Evolutionary conservation across 345 rosid species (phyloP).

Genomic region (Populus euphratica): DNA sequence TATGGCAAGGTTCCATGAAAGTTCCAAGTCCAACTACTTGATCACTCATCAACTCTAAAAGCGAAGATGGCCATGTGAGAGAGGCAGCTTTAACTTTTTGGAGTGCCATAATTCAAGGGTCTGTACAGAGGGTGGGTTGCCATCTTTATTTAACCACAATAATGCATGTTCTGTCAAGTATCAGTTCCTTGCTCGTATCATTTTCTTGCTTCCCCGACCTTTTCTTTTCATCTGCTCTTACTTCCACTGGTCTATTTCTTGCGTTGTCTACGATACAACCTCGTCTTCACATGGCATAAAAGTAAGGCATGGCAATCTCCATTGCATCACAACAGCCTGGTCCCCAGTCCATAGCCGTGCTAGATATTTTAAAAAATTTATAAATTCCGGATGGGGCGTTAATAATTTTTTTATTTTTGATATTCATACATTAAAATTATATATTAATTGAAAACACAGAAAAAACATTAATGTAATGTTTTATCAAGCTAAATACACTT

Average conservation of each 20-base stretch:
- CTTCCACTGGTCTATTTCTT: conserved; percentile 23
- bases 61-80: conserved; percentile 42
- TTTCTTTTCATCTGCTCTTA: background rate
- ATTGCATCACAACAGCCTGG: background rate
- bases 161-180: conserved; percentile 37
- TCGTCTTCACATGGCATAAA: conserved; percentile 26
- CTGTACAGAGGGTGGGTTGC: conserved; percentile 21
- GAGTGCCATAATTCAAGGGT: conserved; percentile 21
- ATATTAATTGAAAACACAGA: too few relatives aligned
- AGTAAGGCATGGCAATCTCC: conserved; percentile 7
- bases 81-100: conserved; percentile 37
- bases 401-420: too few relatives aligned
- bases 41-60: conserved; percentile 24
- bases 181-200: conserved; percentile 18
- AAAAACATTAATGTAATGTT: too few relatives aligned
- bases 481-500: too few relatives aligned
- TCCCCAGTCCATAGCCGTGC: too few relatives aligned
- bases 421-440: too few relatives aligned
- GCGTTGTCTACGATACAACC: background rate
- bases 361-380: too few relatives aligned
- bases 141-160: conserved; percentile 31
- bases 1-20: conserved; percentile 14
- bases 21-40: conserved; percentile 8
- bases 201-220: conserved; percentile 18
- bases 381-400: too few relatives aligned